Percentiles rank a stretch among this genome's conserved stretches.
phyloP scores from a whole-genome alignment of 495 filamentous ascomycete species.

The Tetracladium marchalianum region DNA sequence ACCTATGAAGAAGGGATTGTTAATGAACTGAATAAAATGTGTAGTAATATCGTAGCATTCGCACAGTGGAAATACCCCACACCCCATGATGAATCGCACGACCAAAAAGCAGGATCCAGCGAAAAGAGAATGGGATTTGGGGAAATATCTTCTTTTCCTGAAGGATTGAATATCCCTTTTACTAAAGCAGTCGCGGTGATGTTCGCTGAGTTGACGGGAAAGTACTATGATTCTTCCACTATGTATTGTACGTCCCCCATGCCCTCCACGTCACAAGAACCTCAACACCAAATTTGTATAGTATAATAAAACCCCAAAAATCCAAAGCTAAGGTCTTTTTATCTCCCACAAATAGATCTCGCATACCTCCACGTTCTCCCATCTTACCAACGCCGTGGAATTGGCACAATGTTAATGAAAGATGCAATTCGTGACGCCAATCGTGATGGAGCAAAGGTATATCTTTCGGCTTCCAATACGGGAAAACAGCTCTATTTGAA shows the following conservation, averaged over 20 bases:
- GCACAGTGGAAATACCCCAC: conserved; percentile 1
- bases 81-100: not conserved
- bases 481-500: not conserved
- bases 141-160: too few species aligned
- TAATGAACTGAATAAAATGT: not conserved
- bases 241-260: not conserved
- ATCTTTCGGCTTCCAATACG: not conserved
- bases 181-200: not conserved
- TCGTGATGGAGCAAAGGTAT: not conserved
- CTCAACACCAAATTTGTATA: not conserved
- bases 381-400: conserved; percentile 24
- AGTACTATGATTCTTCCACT: not conserved
- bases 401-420: conserved; percentile 2
- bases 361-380: conserved; percentile 21
- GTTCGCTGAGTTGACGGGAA: not conserved
- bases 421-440: not conserved
- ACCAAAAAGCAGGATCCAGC: not conserved
- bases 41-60: not conserved
- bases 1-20: too few species aligned
- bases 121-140: too few species aligned
- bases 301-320: too few species aligned
- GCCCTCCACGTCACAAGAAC: not conserved
- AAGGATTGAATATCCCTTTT: not conserved
- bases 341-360: not conserved
- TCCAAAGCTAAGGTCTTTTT: too few species aligned